Conservation (phyloP, 495 filamentous ascomycete genomes). For the Hypoxylon lienhwacheense region DNA sequence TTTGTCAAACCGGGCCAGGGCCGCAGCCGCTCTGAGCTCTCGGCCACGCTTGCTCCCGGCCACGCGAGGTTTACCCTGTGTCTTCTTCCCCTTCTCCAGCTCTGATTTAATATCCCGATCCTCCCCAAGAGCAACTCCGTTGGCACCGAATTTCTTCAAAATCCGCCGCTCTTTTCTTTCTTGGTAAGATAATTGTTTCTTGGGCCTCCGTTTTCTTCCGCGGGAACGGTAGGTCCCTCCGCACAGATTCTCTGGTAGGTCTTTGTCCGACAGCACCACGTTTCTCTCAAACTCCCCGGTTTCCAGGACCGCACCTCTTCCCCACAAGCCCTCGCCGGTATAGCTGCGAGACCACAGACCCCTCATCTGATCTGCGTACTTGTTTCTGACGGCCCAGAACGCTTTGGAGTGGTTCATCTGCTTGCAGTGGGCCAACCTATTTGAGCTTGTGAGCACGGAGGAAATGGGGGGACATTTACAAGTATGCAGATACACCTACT, state of each 20-base stretch:
- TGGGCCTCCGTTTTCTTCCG: slow-evolving; percentile 53
- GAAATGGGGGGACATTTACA: background rate
- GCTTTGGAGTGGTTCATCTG: slow-evolving; percentile 78
- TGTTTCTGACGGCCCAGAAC: slow-evolving; percentile 74
- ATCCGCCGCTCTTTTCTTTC: slow-evolving; percentile 67
- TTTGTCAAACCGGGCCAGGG: slow-evolving; percentile 70
- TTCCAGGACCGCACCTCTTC: slow-evolving; percentile 60
- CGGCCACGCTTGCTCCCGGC: slow-evolving; percentile 69
- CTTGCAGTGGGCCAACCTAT: slow-evolving; percentile 71
- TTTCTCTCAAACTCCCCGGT: slow-evolving; percentile 60
- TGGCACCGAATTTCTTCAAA: slow-evolving; percentile 71
- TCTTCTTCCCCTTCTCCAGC: slow-evolving; percentile 64
- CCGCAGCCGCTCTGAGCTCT: slow-evolving; percentile 75
- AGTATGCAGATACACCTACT: slow-evolving; percentile 37
- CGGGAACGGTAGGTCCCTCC: slow-evolving; percentile 67
- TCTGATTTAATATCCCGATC: slow-evolving; percentile 63
- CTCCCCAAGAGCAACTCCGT: slow-evolving; percentile 66
- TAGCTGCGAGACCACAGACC: slow-evolving; percentile 65
- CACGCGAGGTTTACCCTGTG: slow-evolving; percentile 66
- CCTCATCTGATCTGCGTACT: slow-evolving; percentile 65
- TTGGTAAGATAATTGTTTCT: slow-evolving; percentile 58
- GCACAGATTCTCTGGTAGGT: slow-evolving; percentile 66
- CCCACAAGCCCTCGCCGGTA: slow-evolving; percentile 79
- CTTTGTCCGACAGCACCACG: slow-evolving; percentile 51
- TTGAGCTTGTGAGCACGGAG: slow-evolving; percentile 23